These are phyloP conservation scores for Blastocystis sp. DNA, from an alignment of 352 stramenopile species.

Conservation along the genomic window DNA sequence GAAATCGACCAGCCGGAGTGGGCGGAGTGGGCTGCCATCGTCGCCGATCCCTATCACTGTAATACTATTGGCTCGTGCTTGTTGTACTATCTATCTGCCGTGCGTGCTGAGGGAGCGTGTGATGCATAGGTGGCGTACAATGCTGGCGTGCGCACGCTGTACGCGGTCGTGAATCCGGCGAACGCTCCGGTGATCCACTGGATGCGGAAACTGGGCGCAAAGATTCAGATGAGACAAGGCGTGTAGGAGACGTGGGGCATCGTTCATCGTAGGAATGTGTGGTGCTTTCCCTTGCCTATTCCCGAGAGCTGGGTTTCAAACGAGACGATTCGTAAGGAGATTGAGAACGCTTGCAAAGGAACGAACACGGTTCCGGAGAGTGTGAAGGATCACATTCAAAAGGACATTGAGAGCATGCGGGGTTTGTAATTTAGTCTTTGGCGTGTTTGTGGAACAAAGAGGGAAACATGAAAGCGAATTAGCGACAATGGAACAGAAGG, in stretches of 20 bases:
- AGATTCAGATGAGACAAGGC: conserved; percentile 42
- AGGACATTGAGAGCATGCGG: conserved; percentile 27
- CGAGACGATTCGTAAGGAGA: conserved; percentile 22
- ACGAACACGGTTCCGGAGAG: conserved; percentile 14
- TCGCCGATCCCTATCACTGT: conserved; percentile 67
- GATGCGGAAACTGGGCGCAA: conserved; percentile 70
- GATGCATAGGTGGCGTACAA: conserved; percentile 18
- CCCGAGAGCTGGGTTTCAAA: conserved; percentile 41
- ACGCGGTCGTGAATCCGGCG: conserved; percentile 67
- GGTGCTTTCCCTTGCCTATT: conserved; percentile 69
- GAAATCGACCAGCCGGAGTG: conserved; percentile 45
- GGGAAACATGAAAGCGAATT: background rate
- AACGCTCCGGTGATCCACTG: conserved; percentile 71
- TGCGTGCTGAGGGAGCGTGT: background rate
- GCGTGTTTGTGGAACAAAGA: conserved; percentile 19
- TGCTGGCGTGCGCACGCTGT: conserved; percentile 44
- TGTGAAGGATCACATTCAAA: conserved; percentile 14
- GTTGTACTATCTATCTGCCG: conserved; percentile 66
- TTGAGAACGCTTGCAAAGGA: conserved; percentile 25
- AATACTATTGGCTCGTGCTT: conserved; percentile 71
- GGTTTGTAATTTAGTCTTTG: conserved; percentile 7
- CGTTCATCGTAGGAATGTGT: conserved; percentile 59
- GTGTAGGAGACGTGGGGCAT: background rate
- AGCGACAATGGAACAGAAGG: background rate
- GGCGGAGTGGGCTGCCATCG: conserved; percentile 71